Conservation (phyloP, 208 protist species). For the Tritrichomonas musculus region DNA sequence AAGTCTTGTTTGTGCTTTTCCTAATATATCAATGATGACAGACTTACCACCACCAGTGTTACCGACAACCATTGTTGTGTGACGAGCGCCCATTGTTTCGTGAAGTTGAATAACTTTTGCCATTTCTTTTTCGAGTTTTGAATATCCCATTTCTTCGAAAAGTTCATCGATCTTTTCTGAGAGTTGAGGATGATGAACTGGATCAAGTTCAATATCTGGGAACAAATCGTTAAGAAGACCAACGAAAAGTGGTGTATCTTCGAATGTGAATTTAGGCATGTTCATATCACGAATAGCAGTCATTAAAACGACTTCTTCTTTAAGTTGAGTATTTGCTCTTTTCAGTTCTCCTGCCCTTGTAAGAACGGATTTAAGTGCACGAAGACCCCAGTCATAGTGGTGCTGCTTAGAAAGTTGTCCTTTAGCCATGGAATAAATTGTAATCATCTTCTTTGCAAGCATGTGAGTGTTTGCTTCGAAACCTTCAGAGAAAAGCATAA, state of each 20-base stretch:
- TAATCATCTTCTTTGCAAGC: constrained; percentile 96
- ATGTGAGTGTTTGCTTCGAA: constrained; percentile 69
- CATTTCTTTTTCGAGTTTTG: constrained; percentile 66
- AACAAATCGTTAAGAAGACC: constrained; percentile 94
- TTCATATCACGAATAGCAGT: constrained; percentile 97
- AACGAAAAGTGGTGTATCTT: constrained; percentile 94
- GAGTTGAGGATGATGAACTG: constrained; percentile 80
- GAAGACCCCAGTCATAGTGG: constrained; percentile 97
- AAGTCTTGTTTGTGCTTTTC: constrained; percentile 74
- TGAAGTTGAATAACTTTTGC: constrained; percentile 97
- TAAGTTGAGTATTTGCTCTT: constrained; percentile 74
- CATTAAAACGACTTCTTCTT: constrained; percentile 93
- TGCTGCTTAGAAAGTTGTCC: constrained; percentile 96
- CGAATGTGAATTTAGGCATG: constrained; percentile 97
- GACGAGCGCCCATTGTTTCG: constrained; percentile 94
- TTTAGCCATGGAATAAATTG: constrained; percentile 87
- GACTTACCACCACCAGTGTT: constrained; percentile 92
- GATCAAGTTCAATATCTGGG: constrained; percentile 80
- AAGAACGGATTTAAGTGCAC: constrained; percentile 93
- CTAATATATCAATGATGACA: constrained; percentile 83
- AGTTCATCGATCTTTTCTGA: constrained; percentile 73
- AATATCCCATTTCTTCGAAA: constrained; percentile 29
- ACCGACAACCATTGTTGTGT: constrained; percentile 96
- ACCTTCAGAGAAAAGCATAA: constrained; percentile 97
- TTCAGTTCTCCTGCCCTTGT: constrained; percentile 96